A percentile compares a stretch with the other conserved stretches of the same genome.
These are phyloP conservation scores for Eucalyptus tenuipes DNA, from an alignment of 345 rosid genomes.

Conservation along the genomic window DNA sequence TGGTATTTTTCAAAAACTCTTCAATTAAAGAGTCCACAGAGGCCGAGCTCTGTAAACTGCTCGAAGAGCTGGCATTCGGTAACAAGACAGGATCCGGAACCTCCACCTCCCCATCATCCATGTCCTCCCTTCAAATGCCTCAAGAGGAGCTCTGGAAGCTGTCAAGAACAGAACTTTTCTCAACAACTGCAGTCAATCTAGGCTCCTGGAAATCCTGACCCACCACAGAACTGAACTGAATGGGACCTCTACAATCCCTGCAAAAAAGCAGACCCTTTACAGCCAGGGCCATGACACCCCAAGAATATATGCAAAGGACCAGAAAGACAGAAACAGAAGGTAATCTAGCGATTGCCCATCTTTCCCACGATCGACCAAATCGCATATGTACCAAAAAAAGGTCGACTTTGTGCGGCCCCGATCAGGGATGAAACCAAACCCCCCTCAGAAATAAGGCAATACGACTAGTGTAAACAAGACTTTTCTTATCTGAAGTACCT, in stretches of 20 bases:
- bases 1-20: conserved; percentile 20
- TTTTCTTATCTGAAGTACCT: not conserved
- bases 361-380: not conserved
- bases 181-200: not conserved
- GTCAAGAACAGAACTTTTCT: not conserved
- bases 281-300: not conserved
- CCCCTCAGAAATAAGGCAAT: not conserved
- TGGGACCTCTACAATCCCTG: not conserved
- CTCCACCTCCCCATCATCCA: conserved; percentile 37
- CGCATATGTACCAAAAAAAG: not conserved
- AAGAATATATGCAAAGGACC: conserved; percentile 23
- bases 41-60: conserved; percentile 6
- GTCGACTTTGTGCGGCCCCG: not conserved
- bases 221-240: not conserved
- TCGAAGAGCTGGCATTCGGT: conserved; percentile 5
- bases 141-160: not conserved
- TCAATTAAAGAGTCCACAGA: conserved; percentile 21
- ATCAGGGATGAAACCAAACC: not conserved
- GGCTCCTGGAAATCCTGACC: not conserved
- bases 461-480: not conserved
- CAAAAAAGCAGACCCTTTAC: not conserved
- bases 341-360: not conserved
- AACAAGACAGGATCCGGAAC: conserved; percentile 13
- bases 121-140: not conserved
- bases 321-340: not conserved